Percentiles rank a stretch among this genome's conserved stretches.
These are phyloP conservation scores for Larix kaempferi DNA, from an alignment of 75 land plant genomes.

Conservation along the genomic window DNA sequence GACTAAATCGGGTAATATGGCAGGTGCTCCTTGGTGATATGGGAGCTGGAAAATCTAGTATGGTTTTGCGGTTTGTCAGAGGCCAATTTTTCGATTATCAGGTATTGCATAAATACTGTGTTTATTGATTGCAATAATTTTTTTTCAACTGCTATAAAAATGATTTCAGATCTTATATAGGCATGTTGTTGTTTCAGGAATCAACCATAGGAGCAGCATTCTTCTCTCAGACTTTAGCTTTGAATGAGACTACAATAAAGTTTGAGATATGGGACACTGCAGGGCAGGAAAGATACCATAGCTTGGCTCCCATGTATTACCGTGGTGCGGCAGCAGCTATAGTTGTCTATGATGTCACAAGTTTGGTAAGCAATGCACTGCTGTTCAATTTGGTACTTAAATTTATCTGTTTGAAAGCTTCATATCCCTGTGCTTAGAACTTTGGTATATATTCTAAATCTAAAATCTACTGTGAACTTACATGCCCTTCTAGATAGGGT, in stretches of 20 bases:
- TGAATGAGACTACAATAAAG: constrained; percentile 84
- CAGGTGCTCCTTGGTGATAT: constrained; percentile 47
- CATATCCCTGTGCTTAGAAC: too few species aligned
- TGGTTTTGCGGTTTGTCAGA: constrained; percentile 50
- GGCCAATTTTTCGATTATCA: constrained; percentile 44
- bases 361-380: constrained; percentile 29
- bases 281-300: constrained; percentile 98
- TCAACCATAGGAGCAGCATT: constrained; percentile 98
- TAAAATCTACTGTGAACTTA: too few species aligned
- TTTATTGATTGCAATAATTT: too few species aligned
- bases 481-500: too few species aligned
- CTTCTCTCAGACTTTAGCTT: constrained; percentile 89
- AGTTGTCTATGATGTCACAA: constrained; percentile 85
- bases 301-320: constrained; percentile 97
- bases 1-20: not conserved
- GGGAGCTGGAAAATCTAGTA: constrained; percentile 55
- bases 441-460: too few species aligned
- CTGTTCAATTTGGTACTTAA: too few species aligned
- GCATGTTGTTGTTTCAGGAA: constrained; percentile 46
- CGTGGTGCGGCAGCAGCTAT: constrained; percentile 97
- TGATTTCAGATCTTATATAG: too few species aligned
- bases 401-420: too few species aligned
- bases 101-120: constrained; percentile 7
- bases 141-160: too few species aligned
- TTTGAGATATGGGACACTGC: constrained; percentile 99